Conservation (phyloP, 306 rosid genomes). For the Trifolium fragiferum region DNA sequence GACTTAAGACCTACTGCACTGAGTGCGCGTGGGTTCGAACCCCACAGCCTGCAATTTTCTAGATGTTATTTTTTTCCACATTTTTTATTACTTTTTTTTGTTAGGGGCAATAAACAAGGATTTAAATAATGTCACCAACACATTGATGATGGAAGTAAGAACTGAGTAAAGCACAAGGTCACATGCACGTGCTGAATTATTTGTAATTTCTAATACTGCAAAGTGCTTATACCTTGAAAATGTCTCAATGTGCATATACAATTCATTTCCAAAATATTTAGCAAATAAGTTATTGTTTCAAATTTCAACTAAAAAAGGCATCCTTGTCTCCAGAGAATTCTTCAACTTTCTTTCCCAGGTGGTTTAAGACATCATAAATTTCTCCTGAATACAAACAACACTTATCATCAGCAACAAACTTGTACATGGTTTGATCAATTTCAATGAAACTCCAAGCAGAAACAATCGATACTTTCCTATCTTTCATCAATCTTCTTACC, state of each 20-base stretch:
- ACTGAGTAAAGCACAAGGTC: too few relatives aligned
- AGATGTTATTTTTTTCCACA: neutral
- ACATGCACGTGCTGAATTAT: neutral
- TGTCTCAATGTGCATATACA: conserved; percentile 2
- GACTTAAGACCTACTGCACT: conserved; percentile 34
- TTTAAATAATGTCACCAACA: neutral
- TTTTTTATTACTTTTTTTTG: neutral
- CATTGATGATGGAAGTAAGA: conserved; percentile 4
- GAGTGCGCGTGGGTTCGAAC: conserved; percentile 35
- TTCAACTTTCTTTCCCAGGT: conserved; percentile 43
- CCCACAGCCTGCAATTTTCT: conserved; percentile 22
- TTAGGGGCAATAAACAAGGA: neutral
- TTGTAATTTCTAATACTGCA: neutral
- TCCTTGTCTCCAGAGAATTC: conserved; percentile 36
- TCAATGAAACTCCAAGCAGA: conserved; percentile 65
- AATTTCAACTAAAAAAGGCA: conserved; percentile 16
- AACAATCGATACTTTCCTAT: conserved; percentile 39
- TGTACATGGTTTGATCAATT: conserved; percentile 50
- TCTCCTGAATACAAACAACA: conserved; percentile 42
- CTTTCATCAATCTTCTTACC: conserved; percentile 56
- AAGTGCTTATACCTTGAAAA: neutral
- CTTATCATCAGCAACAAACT: conserved; percentile 51
- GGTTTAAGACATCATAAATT: conserved; percentile 39
- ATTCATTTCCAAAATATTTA: neutral
- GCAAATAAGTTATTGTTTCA: neutral